These are phyloP conservation scores for Chloromonas sp. DNA, from an alignment of 163 green algal genomes.

Conservation along the genomic window DNA sequence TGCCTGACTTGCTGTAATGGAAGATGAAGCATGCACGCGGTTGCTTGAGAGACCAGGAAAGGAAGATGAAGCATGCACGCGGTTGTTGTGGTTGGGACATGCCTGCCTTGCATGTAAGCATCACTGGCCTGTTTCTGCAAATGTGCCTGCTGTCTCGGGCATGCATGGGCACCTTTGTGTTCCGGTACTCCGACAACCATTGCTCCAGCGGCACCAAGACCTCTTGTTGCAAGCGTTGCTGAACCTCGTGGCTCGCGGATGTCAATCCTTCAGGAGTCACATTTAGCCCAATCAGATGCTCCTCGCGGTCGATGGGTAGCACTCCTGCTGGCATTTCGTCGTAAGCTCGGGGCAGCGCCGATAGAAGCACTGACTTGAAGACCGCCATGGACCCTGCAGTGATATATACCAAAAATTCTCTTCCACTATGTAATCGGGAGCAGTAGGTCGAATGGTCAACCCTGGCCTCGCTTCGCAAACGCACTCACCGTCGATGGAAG, in stretches of 20 bases:
- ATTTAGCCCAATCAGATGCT: background rate
- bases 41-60: no score
- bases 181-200: conserved; percentile 21
- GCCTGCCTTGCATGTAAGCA: no score
- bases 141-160: background rate
- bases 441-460: no score
- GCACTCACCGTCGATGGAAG: background rate
- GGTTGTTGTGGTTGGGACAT: no score
- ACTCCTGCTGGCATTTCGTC: conserved; percentile 19
- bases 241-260: conserved; percentile 1
- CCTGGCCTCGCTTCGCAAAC: no score
- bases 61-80: no score
- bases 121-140: no score
- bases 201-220: conserved; percentile 21
- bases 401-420: background rate
- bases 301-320: conserved; percentile 14
- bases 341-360: conserved; percentile 22
- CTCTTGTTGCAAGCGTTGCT: conserved; percentile 19
- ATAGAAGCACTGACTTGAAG: conserved; percentile 9
- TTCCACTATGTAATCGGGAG: no score
- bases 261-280: conserved; percentile 10
- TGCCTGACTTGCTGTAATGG: background rate
- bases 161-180: conserved; percentile 13
- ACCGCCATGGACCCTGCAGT: background rate
- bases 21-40: background rate